phyloP scores from a whole-genome alignment of 768 basidiomycete species.

The Boletus sensibilis region DNA sequence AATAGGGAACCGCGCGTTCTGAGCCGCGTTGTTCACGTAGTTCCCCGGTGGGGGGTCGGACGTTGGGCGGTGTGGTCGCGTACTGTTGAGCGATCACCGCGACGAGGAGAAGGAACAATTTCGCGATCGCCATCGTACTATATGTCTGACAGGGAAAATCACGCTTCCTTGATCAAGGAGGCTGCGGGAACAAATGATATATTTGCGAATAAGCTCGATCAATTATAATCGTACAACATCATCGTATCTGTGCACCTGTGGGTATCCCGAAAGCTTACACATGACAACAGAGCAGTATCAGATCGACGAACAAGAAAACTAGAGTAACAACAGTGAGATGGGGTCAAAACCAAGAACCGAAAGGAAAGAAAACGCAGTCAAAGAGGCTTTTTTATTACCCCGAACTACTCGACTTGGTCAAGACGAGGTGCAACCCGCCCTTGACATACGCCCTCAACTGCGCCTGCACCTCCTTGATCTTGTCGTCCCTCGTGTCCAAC shows the following conservation, averaged over 20 bases:
- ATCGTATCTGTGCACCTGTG: neutral
- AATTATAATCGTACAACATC: neutral
- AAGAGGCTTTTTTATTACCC: neutral
- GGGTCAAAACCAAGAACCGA: too few relatives aligned
- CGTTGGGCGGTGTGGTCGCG: conserved; percentile 17
- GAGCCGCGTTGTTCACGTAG: conserved; percentile 9
- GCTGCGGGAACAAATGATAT: too few relatives aligned
- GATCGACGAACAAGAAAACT: neutral
- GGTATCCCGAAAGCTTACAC: neutral
- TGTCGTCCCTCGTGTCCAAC: conserved; percentile 28
- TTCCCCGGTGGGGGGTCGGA: conserved; percentile 8
- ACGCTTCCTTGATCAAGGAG: too few relatives aligned
- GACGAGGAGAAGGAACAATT: conserved; percentile 6
- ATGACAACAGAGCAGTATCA: neutral
- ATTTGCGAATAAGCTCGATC: too few relatives aligned
- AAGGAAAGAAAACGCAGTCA: neutral
- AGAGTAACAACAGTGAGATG: too few relatives aligned
- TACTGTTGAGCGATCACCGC: neutral
- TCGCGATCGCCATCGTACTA: conserved; percentile 1
- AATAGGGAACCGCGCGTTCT: neutral
- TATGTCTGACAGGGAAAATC: too few relatives aligned
- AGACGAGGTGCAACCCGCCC: conserved; percentile 19
- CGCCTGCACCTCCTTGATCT: conserved; percentile 18
- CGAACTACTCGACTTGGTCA: conserved; percentile 23
- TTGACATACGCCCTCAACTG: conserved; percentile 21